phyloP scores from a whole-genome alignment of 2,329 filamentous ascomycete genomes.

The Epichloe aotearoae region DNA sequence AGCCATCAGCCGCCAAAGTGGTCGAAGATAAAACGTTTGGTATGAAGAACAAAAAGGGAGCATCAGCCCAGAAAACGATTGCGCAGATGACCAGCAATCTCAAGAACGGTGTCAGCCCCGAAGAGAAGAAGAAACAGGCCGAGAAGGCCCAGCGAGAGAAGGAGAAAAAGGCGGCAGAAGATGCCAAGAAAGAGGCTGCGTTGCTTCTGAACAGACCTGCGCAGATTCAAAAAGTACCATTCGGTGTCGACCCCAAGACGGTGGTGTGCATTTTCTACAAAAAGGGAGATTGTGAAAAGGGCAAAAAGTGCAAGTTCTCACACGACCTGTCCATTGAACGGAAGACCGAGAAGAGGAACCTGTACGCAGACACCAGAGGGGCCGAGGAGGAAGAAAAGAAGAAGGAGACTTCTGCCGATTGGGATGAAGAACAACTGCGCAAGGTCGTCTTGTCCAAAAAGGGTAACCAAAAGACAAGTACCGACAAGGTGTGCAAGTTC shows the following conservation, averaged over 20 bases:
- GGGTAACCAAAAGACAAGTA: slow-evolving; percentile 84
- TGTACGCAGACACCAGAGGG: slow-evolving; percentile 75
- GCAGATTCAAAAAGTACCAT: slow-evolving; percentile 94
- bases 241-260: slow-evolving; percentile 96
- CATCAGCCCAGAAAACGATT: slow-evolving; percentile 79
- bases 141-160: slow-evolving; percentile 57
- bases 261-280: slow-evolving; percentile 95
- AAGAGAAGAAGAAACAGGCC: slow-evolving; percentile 69
- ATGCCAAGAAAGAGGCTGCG: slow-evolving; percentile 66
- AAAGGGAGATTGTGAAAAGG: slow-evolving; percentile 95
- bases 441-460: slow-evolving; percentile 91
- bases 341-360: slow-evolving; percentile 80
- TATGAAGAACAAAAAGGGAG: slow-evolving; percentile 99
- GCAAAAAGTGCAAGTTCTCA: slow-evolving; percentile 91
- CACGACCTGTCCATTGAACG: slow-evolving; percentile 83
- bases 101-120: slow-evolving; percentile 62
- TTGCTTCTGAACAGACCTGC: slow-evolving; percentile 81
- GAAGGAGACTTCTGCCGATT: slow-evolving; percentile 91
- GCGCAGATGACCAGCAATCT: slow-evolving; percentile 66
- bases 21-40: slow-evolving; percentile 96
- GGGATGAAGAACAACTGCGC: slow-evolving; percentile 93
- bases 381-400: slow-evolving; percentile 59
- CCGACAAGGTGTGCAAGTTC: slow-evolving; percentile 98
- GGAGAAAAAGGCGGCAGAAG: slow-evolving; percentile 84
- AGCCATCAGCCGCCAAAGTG: slow-evolving; percentile 42